phyloP scores from a whole-genome alignment of 2,329 filamentous ascomycete species.

The Colletotrichum magnum region DNA sequence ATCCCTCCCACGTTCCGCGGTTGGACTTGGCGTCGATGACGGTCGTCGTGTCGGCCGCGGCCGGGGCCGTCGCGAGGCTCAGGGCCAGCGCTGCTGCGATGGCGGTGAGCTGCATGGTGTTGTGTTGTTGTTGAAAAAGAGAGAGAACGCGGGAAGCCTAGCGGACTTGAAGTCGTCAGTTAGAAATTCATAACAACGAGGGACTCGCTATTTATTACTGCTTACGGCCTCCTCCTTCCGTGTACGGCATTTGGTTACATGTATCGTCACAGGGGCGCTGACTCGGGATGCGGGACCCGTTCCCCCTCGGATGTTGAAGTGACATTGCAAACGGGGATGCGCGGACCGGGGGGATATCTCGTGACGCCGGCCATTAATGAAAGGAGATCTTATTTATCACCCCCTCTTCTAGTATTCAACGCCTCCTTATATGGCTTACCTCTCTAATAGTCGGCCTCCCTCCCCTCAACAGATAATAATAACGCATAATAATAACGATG shows the following conservation, averaged over 20 bases:
- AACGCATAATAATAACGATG: no score
- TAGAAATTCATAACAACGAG: background rate
- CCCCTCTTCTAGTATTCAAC: no score
- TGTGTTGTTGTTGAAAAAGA: no score
- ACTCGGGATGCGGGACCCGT: conserved; percentile 10
- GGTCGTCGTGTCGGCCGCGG: conserved; percentile 21
- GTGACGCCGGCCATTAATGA: no score
- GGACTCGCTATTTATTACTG: background rate
- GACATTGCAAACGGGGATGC: conserved; percentile 18
- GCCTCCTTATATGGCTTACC: no score
- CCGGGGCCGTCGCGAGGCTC: conserved; percentile 16
- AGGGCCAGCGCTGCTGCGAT: conserved; percentile 21
- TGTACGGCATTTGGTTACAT: background rate
- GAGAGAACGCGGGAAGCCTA: background rate
- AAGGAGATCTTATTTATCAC: no score
- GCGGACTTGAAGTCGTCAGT: background rate
- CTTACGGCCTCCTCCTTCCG: background rate
- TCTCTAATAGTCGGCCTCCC: no score
- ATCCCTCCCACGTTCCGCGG: conserved; percentile 60
- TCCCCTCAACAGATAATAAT: no score
- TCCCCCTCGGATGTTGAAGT: background rate
- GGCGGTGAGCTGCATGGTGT: conserved; percentile 19
- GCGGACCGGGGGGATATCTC: conserved; percentile 2
- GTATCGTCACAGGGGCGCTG: conserved; percentile 17
- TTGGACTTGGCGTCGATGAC: conserved; percentile 45